A percentile compares a stretch with the other conserved stretches of the same genome.
These are phyloP conservation scores for Trypanosoma theileri DNA, from an alignment of 208 protist species.

Conservation along the genomic window DNA sequence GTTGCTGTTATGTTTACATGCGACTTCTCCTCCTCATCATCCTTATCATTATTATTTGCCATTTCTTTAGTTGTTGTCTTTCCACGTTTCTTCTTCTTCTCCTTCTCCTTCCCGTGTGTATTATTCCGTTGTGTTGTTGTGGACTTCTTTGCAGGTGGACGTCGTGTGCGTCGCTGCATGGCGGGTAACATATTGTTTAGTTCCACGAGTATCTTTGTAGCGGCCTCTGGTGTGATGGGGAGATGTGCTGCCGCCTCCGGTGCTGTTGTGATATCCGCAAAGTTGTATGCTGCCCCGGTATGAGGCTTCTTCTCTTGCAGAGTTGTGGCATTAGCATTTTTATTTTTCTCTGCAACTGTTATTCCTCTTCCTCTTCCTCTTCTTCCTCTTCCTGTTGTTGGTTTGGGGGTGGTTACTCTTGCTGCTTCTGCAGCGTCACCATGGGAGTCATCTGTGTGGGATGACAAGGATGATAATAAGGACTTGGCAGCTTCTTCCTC, in stretches of 20 bases:
- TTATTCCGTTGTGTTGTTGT: neutral
- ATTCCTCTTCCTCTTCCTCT: neutral
- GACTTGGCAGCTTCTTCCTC: too few relatives aligned
- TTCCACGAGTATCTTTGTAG: constrained; percentile 23
- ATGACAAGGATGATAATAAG: neutral
- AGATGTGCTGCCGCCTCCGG: constrained; percentile 29
- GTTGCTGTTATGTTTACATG: neutral
- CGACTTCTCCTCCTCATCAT: neutral
- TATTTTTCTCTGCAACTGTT: neutral
- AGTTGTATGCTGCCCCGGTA: constrained; percentile 28
- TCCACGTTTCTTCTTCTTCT: neutral
- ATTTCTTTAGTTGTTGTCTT: neutral
- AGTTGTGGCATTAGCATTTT: neutral
- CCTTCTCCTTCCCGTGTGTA: neutral
- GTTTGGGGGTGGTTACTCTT: neutral
- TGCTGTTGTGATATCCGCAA: constrained; percentile 34
- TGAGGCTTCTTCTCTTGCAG: neutral
- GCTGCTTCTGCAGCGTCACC: neutral
- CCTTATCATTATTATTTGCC: neutral
- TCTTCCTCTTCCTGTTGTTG: neutral
- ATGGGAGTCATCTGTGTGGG: neutral
- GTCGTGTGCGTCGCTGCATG: neutral
- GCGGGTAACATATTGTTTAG: constrained; percentile 18
- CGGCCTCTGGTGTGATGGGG: constrained; percentile 1
- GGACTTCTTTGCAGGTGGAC: constrained; percentile 1